Percentiles rank a stretch among this genome's conserved stretches.
Conservation (phyloP, 345 rosid species). For the Linum trigynum region DNA sequence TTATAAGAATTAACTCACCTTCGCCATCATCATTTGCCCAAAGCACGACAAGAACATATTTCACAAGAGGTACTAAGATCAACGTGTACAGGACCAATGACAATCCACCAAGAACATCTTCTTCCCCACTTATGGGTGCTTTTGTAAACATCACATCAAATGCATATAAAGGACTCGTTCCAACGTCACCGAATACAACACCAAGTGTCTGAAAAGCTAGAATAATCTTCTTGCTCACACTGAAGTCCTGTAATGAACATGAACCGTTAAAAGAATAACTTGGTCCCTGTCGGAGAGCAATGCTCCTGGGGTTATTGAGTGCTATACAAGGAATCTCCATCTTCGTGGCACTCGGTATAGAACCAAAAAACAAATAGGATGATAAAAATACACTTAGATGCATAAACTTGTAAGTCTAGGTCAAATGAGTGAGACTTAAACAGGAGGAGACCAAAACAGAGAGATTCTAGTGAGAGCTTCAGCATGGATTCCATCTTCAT, state of each 20-base stretch:
- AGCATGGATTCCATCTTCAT: neutral
- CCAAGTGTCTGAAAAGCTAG: conserved; percentile 94
- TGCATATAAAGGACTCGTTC: conserved; percentile 92
- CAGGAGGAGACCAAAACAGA: neutral
- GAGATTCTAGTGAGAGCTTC: neutral
- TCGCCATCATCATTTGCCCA: conserved; percentile 99
- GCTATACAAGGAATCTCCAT: neutral
- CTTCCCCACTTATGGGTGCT: conserved; percentile 67
- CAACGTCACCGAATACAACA: conserved; percentile 97
- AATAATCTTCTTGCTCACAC: conserved; percentile 59
- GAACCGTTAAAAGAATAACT: neutral
- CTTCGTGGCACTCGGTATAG: neutral
- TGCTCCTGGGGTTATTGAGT: neutral
- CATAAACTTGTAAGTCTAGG: no score
- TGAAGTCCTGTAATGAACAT: conserved; percentile 52
- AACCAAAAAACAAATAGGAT: neutral
- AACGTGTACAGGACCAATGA: conserved; percentile 82
- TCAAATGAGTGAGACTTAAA: neutral
- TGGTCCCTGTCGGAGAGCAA: neutral
- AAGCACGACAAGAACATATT: conserved; percentile 91
- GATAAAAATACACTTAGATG: neutral
- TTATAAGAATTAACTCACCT: conserved; percentile 38
- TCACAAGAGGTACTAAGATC: conserved; percentile 77
- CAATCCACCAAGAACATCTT: conserved; percentile 90
- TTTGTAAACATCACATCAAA: conserved; percentile 90